These are phyloP conservation scores for Hypericum perforatum DNA, from an alignment of 345 rosid genomes.

Conservation along the genomic window DNA sequence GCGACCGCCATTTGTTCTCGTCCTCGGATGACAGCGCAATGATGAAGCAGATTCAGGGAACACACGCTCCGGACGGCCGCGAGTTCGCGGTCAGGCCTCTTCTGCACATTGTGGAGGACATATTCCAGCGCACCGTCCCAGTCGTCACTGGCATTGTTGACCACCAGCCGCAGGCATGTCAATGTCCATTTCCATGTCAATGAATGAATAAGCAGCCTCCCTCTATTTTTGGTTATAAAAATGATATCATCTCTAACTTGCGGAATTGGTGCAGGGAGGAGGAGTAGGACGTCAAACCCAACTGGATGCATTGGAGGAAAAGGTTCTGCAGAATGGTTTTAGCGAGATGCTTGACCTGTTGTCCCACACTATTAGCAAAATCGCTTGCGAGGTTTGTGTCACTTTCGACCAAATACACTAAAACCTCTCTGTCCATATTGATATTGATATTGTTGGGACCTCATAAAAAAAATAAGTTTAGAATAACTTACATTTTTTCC, in stretches of 20 bases:
- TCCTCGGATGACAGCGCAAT: slow-evolving; percentile 44
- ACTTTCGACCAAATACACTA: not conserved
- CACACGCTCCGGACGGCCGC: slow-evolving; percentile 50
- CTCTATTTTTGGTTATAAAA: too few relatives aligned
- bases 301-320: slow-evolving; percentile 30
- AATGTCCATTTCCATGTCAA: too few relatives aligned
- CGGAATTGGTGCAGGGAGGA: slow-evolving; percentile 17
- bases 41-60: slow-evolving; percentile 46
- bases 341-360: slow-evolving; percentile 33
- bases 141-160: slow-evolving; percentile 9
- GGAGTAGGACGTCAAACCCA: slow-evolving; percentile 20
- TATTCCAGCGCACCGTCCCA: slow-evolving; percentile 30
- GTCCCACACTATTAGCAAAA: slow-evolving; percentile 33
- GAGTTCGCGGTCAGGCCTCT: slow-evolving; percentile 32
- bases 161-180: slow-evolving; percentile 12
- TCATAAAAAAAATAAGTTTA: too few relatives aligned
- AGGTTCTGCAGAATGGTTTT: slow-evolving; percentile 17
- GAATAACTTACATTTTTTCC: too few relatives aligned
- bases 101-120: slow-evolving; percentile 39
- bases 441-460: slow-evolving; percentile 1
- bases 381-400: slow-evolving; percentile 47
- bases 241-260: too few relatives aligned
- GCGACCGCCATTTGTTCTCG: slow-evolving; percentile 21
- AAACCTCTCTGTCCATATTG: not conserved
- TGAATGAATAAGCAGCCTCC: too few relatives aligned